Base-by-base conservation (phyloP, 192 early-diverging fungal genomes). In the Coemansia brasiliensis region DNA sequence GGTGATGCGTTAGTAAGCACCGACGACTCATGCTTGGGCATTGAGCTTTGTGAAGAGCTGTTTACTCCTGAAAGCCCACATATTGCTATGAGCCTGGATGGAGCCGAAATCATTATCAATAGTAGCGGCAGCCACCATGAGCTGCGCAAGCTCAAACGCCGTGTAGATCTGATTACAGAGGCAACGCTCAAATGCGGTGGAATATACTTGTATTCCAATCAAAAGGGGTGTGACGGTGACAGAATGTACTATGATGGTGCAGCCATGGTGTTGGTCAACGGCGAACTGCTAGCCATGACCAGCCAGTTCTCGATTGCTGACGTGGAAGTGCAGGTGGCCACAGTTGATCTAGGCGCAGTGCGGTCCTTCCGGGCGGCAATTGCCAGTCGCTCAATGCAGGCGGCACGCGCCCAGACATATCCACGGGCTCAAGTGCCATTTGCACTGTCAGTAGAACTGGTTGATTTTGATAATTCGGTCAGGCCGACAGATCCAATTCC, bases 171-270 rank as follows among this genome's bases (percentile, higher is more conserved):
- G 53, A 93, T 99, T 25, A 73, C 83, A 2, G 89, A 87, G 35
- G 97, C 97, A 4, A 99, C 94, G 29, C 72, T 82, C 10, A 97
- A 96, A 84, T 87, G 86, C 25, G 97, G 97, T 59, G 97, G 97
- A 18, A 80, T 94, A 8, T 99, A 99, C 62, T 62, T 98, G 24
- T 99, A 99, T 56, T 74, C 95, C 8, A 99, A 99, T 71, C 95
- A 96, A 61, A 85, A 91, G 67, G 97, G 97, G 1, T 99, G 97
- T 59, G 97, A 99, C 59, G 97, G 94, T 24, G 97, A 99, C 67
- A 87, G 97, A 17, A 75, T 97, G 20, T 99, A 99, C 77, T 99
- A 97, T 52, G 97, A 99, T 57, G 97, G 95, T 12, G 89, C 89
- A 39, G 83, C 90, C 0, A 79, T 99, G 82, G 91, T 99, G 62